These are phyloP conservation scores for Paratinospora sagittata DNA, from an alignment of 164 flowering plant genomes.

Conservation along the genomic window DNA sequence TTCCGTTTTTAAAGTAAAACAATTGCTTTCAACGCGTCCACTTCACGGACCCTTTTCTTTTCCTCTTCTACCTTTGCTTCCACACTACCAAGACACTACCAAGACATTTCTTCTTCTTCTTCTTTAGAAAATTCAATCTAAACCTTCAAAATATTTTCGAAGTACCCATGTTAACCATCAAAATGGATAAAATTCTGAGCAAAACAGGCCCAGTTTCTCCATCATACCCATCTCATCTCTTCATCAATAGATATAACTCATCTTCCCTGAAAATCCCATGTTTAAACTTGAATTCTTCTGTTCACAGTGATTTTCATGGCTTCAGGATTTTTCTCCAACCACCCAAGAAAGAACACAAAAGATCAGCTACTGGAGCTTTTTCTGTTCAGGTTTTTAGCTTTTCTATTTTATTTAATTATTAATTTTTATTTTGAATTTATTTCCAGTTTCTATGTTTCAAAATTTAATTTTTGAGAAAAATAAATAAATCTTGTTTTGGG, in stretches of 20 bases:
- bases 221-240: conserved; percentile 4
- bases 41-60: too few species aligned
- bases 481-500: too few species aligned
- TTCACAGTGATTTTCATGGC: conserved; percentile 27
- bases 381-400: conserved; percentile 26
- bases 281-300: conserved; percentile 16
- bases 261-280: conserved; percentile 20
- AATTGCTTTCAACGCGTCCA: background rate
- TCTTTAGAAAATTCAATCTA: background rate
- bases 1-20: too few species aligned
- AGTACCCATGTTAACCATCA: background rate
- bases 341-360: conserved; percentile 7
- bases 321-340: conserved; percentile 12
- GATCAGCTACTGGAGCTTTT: conserved; percentile 8
- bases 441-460: background rate
- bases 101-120: background rate
- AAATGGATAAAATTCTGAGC: conserved; percentile 32
- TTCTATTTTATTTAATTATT: background rate
- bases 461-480: conserved; percentile 1
- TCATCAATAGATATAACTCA: conserved; percentile 2
- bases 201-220: conserved; percentile 19
- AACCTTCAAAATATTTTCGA: background rate
- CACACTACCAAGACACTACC: background rate
- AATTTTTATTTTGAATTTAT: background rate
- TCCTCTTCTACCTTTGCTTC: background rate